Conservation (phyloP, 768 basidiomycete genomes). For the Phanerochaete carnosa region DNA sequence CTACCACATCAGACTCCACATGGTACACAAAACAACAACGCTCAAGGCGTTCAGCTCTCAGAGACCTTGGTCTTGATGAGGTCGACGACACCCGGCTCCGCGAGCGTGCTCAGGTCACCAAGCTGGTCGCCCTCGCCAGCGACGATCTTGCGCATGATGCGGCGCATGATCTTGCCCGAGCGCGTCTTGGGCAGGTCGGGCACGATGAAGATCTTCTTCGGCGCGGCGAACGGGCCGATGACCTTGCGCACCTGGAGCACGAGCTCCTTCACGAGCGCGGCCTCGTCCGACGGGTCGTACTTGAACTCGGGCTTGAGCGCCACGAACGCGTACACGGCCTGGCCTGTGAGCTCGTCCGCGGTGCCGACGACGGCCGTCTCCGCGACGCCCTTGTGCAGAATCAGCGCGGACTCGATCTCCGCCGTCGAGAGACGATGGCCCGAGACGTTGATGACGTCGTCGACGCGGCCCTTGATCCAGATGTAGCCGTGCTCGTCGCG, state of each 20-base stretch:
- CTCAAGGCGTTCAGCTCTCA: background rate
- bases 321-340: constrained; percentile 93
- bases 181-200: constrained; percentile 91
- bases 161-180: constrained; percentile 97
- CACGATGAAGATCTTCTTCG: constrained; percentile 88
- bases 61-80: constrained; percentile 79
- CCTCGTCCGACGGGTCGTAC: constrained; percentile 68
- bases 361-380: constrained; percentile 87
- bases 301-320: constrained; percentile 86
- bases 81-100: constrained; percentile 85
- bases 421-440: constrained; percentile 96
- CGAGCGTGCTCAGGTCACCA: constrained; percentile 91
- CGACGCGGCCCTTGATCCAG: constrained; percentile 97
- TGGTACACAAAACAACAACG: background rate
- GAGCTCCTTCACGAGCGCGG: constrained; percentile 78
- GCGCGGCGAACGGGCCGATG: constrained; percentile 96
- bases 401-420: constrained; percentile 96
- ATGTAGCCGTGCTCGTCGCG: constrained; percentile 95
- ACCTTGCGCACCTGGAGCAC: constrained; percentile 94
- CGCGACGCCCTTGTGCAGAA: constrained; percentile 92
- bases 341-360: constrained; percentile 85
- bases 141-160: constrained; percentile 95
- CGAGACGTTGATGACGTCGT: constrained; percentile 98
- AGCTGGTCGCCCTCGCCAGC: constrained; percentile 92
- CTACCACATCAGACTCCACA: background rate